Evolutionary conservation across 495 filamentous ascomycete genomes (phyloP), one percentile per base, ranked within the genome.

Genomic region (Penicillium pulvis): DNA sequence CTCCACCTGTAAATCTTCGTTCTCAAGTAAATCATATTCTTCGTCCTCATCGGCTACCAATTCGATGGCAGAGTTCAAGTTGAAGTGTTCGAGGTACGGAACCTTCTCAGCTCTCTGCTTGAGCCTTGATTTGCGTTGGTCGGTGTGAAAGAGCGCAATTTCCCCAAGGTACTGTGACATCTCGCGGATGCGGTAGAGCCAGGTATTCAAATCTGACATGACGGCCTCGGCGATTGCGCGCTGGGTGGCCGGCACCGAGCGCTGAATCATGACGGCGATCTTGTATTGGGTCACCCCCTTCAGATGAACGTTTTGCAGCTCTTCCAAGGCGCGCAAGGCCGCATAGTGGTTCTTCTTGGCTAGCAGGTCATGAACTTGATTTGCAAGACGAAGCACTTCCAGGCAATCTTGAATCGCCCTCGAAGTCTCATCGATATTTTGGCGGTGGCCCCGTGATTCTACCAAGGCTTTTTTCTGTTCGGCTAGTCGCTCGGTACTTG

Each of bases 201-300:
- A 99, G 2, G 90, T 97, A 70, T 97, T 98, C 36, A 99, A 74
- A 73, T 99, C 94, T 2, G 85, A 88, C 95, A 97, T 97, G 56
- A 99, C 94, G 2, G 91, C 90, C 64, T 98, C 93, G 3, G 93
- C 92, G 55, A 99, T 96, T 28, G 93, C 85, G 61, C 88, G 90
- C 67, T 97, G 92, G 2, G 92, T 97, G 8, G 92, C 86, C 6
- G 94, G 94, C 4, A 98, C 91, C 0, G 92, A 97, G 64, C 90
- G 90, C 71, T 96, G 92, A 58, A 99, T 97, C 80, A 96, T 84
- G 54, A 96, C 90, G 24, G 95, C 95, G 55, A 99, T 90, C 70
- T 96, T 93, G 71, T 96, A 95, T 59, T 97, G 90, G 5, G 90
- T 91, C 11, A 96, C 88, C 58, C 92, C 91, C 64, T 92, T 93